Conservation (phyloP, 371 early-diverging fungal species). For the Mortierella sp. region DNA sequence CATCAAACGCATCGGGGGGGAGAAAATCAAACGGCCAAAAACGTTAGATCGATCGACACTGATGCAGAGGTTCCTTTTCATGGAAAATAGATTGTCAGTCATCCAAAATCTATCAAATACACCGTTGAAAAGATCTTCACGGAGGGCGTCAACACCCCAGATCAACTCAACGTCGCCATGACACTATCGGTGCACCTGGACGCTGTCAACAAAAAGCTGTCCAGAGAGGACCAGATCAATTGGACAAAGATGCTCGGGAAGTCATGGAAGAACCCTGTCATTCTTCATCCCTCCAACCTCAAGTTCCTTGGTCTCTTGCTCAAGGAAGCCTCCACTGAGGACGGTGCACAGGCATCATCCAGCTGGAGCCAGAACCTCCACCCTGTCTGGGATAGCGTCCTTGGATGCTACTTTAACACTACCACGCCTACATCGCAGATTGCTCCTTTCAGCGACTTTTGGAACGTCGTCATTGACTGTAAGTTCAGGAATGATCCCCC, state of each 20-base stretch:
- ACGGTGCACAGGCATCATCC: slow-evolving; percentile 62
- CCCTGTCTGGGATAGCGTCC: slow-evolving; percentile 80
- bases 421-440: slow-evolving; percentile 28
- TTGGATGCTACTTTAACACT: slow-evolving; percentile 62
- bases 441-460: slow-evolving; percentile 81
- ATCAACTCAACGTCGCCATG: slow-evolving; percentile 77
- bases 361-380: slow-evolving; percentile 84
- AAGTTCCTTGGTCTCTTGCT: slow-evolving; percentile 65
- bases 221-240: slow-evolving; percentile 44
- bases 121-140: slow-evolving; percentile 62
- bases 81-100: slow-evolving; percentile 28
- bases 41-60: no score
- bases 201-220: slow-evolving; percentile 35
- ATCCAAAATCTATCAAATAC: slow-evolving; percentile 56
- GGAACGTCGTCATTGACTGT: slow-evolving; percentile 83
- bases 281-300: slow-evolving; percentile 69
- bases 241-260: slow-evolving; percentile 44
- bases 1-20: no score
- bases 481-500: slow-evolving; percentile 26
- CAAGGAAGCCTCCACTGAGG: slow-evolving; percentile 59
- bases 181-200: slow-evolving; percentile 61
- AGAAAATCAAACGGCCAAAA: no score
- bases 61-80: no score
- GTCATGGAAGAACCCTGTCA: slow-evolving; percentile 61
- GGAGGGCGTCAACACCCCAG: slow-evolving; percentile 71